Evolutionary conservation across 2,329 filamentous ascomycete species (phyloP).

Genomic region (Claviceps africana): DNA sequence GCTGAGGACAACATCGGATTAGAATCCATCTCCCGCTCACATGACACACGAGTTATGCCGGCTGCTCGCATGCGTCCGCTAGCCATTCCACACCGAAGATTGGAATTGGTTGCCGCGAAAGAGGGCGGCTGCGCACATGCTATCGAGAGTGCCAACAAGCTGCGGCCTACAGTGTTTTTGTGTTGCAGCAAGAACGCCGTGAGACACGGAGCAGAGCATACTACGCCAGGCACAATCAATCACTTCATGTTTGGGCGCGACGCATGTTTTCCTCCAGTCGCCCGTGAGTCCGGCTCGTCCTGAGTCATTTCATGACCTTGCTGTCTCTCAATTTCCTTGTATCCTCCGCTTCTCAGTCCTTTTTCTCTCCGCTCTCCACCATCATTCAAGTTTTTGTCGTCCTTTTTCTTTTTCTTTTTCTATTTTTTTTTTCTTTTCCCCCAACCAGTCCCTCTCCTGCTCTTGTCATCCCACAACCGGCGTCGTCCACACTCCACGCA

Average conservation of each 20-base stretch:
- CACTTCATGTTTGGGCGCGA: too few relatives aligned
- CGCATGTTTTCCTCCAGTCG: too few relatives aligned
- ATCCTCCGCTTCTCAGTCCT: too few relatives aligned
- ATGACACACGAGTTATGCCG: slow-evolving; percentile 4
- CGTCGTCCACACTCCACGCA: neutral
- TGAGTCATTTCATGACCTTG: too few relatives aligned
- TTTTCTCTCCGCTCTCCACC: neutral
- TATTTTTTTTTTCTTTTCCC: neutral
- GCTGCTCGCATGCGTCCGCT: neutral
- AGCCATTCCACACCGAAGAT: neutral
- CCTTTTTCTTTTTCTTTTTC: neutral
- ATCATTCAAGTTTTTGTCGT: neutral
- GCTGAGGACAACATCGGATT: neutral
- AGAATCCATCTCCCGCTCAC: neutral
- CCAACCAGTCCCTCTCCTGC: neutral
- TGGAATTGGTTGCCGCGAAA: too few relatives aligned
- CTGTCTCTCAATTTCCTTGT: too few relatives aligned
- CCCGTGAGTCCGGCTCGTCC: too few relatives aligned
- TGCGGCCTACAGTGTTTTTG: too few relatives aligned
- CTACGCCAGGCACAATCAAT: too few relatives aligned
- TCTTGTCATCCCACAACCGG: neutral
- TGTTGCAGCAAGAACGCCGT: too few relatives aligned
- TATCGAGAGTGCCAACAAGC: neutral
- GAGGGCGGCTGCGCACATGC: neutral
- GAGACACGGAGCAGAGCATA: too few relatives aligned